A percentile compares a stretch with the other conserved stretches of the same genome.
phyloP scores from a whole-genome alignment of 2,329 filamentous ascomycete genomes.

The Sordariomycetes sp. region DNA sequence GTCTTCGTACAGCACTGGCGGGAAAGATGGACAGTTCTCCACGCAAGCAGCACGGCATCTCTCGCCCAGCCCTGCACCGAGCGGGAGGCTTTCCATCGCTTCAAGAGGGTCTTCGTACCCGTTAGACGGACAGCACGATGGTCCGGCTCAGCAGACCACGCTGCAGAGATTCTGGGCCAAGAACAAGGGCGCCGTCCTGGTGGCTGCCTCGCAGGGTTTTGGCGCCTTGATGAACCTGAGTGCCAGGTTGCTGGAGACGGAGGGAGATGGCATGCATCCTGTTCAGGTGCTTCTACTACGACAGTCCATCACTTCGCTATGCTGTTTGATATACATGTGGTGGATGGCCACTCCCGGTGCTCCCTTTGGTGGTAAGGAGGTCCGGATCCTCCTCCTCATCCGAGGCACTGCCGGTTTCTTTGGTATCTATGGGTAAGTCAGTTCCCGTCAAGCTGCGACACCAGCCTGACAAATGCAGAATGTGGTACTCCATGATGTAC shows the following conservation, averaged over 20 bases:
- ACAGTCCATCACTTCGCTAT: constrained; percentile 63
- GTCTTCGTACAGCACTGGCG: not conserved
- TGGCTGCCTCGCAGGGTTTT: constrained; percentile 71
- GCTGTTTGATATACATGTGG: constrained; percentile 67
- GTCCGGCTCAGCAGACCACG: constrained; percentile 9
- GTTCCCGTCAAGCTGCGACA: too few relatives aligned
- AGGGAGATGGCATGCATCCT: constrained; percentile 66
- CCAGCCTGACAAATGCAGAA: too few relatives aligned
- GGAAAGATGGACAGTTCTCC: not conserved
- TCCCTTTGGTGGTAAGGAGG: constrained; percentile 57
- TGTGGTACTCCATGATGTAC: constrained; percentile 62
- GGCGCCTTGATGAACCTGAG: constrained; percentile 79
- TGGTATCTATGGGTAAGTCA: constrained; percentile 56
- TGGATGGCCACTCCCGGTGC: constrained; percentile 56
- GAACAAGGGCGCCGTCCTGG: constrained; percentile 66
- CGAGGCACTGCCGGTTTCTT: constrained; percentile 66
- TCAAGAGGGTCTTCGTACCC: not conserved
- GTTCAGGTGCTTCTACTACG: constrained; percentile 77
- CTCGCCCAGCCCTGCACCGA: constrained; percentile 12
- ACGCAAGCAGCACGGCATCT: constrained; percentile 4
- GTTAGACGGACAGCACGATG: not conserved
- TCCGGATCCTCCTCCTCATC: constrained; percentile 58
- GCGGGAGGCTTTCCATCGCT: constrained; percentile 7
- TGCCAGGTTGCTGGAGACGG: constrained; percentile 64
- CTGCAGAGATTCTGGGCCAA: constrained; percentile 40